These are phyloP conservation scores for Termitomyces sp. DNA, from an alignment of 768 basidiomycete genomes.

Conservation along the genomic window DNA sequence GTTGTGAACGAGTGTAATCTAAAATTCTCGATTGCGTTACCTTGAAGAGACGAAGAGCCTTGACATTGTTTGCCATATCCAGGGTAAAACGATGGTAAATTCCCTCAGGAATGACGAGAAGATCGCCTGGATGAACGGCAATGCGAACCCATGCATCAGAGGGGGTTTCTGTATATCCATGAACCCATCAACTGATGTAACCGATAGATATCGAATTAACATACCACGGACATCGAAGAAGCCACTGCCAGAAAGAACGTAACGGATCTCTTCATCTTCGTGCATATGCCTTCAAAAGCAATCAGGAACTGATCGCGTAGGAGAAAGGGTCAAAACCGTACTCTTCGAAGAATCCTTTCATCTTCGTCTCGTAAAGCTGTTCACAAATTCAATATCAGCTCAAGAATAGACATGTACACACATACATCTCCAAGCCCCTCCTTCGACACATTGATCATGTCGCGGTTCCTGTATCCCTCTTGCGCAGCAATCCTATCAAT, in stretches of 20 bases:
- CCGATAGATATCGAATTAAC: slow-evolving; percentile 14
- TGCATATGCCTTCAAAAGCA: slow-evolving; percentile 73
- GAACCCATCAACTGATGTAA: background rate
- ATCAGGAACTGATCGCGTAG: background rate
- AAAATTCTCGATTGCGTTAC: slow-evolving; percentile 30
- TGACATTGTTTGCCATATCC: slow-evolving; percentile 69
- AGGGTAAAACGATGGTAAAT: slow-evolving; percentile 96
- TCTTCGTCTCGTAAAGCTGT: slow-evolving; percentile 69
- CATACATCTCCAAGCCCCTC: slow-evolving; percentile 72
- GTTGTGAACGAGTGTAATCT: background rate
- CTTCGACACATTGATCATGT: slow-evolving; percentile 74
- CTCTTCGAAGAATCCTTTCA: slow-evolving; percentile 85
- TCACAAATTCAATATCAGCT: background rate
- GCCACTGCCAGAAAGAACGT: slow-evolving; percentile 80
- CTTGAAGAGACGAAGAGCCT: slow-evolving; percentile 84
- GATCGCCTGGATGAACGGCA: slow-evolving; percentile 71
- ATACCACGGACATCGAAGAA: slow-evolving; percentile 90
- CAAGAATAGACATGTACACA: slow-evolving; percentile 1
- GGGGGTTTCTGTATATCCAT: slow-evolving; percentile 44
- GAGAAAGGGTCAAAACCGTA: slow-evolving; percentile 29
- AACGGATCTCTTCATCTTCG: slow-evolving; percentile 95
- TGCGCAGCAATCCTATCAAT: slow-evolving; percentile 63
- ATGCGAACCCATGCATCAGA: slow-evolving; percentile 81
- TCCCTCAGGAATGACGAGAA: slow-evolving; percentile 84
- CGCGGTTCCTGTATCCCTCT: slow-evolving; percentile 80